Evolutionary conservation across 129 eudicot genomes (phyloP).

Genomic region (Cynara cardunculus): DNA sequence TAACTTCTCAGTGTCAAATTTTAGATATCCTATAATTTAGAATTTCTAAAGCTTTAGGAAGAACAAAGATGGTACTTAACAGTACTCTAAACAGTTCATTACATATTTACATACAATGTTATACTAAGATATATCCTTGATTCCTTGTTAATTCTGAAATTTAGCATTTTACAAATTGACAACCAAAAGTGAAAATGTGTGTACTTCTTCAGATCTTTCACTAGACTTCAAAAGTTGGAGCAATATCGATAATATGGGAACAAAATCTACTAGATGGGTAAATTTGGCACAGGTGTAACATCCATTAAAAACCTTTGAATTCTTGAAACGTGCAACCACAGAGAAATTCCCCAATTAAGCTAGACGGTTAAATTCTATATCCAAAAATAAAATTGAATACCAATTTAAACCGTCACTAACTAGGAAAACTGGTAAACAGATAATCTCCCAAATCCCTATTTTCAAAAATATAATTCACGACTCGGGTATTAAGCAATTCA

Average conservation of each 20-base stretch:
- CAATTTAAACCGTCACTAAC: neutral
- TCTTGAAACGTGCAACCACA: neutral
- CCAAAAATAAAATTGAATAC: neutral
- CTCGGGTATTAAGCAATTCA: neutral
- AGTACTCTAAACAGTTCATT: neutral
- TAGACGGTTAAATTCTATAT: constrained; percentile 6
- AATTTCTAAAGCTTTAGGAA: neutral
- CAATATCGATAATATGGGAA: neutral
- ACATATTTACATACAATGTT: neutral
- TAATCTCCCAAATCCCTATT: constrained; percentile 21
- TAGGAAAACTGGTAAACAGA: neutral
- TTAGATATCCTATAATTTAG: neutral
- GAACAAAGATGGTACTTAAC: neutral
- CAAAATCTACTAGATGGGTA: constrained; percentile 1
- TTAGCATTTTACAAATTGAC: neutral
- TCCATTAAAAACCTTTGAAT: neutral
- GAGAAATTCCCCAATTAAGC: constrained; percentile 20
- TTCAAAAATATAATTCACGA: neutral
- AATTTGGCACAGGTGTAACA: neutral
- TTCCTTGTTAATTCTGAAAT: neutral
- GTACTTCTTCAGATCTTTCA: neutral
- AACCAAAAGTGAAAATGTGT: neutral
- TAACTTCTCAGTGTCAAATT: neutral
- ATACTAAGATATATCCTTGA: neutral
- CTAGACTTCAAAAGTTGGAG: neutral